These are phyloP conservation scores for Lodderomyces parapsilosis DNA, from an alignment of 1,139 yeast genomes.

Conservation along the genomic window DNA sequence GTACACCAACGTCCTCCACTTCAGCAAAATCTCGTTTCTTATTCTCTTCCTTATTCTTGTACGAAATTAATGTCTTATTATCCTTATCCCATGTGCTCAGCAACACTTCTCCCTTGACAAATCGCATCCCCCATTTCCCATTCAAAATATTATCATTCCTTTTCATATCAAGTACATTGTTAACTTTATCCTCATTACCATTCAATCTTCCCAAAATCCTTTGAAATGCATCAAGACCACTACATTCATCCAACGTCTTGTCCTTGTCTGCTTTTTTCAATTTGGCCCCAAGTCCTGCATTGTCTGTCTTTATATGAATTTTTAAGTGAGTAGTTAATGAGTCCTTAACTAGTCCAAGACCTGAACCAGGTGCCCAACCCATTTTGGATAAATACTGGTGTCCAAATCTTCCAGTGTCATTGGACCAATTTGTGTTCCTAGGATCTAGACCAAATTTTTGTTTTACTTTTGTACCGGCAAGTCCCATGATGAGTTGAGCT, in stretches of 20 bases:
- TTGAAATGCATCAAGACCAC: conserved; percentile 92
- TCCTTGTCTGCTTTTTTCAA: conserved; percentile 51
- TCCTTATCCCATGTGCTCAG: conserved; percentile 84
- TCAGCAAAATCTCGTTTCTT: conserved; percentile 13
- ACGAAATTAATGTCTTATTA: conserved; percentile 34
- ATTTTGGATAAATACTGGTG: conserved; percentile 75
- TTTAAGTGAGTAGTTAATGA: conserved; percentile 78
- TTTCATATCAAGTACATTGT: conserved; percentile 61
- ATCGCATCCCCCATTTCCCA: conserved; percentile 85
- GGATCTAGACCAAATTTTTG: conserved; percentile 93
- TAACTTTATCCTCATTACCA: conserved; percentile 64
- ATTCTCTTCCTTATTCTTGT: conserved; percentile 12
- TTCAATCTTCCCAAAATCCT: conserved; percentile 83
- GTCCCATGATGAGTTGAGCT: conserved; percentile 55
- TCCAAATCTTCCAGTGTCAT: conserved; percentile 81
- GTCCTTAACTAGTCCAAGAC: conserved; percentile 71
- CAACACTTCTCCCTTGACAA: conserved; percentile 80
- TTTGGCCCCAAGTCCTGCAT: conserved; percentile 83
- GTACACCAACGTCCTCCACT: conserved; percentile 5
- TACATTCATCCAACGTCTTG: conserved; percentile 68
- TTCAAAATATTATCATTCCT: conserved; percentile 64
- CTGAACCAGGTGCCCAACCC: conserved; percentile 93
- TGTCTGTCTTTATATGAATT: conserved; percentile 78
- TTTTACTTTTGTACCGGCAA: conserved; percentile 80
- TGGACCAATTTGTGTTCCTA: conserved; percentile 92